A percentile compares a stretch with the other conserved stretches of the same genome.
Conservation (phyloP, 2,329 filamentous ascomycete species). For the Talaromyces verruculosus region DNA sequence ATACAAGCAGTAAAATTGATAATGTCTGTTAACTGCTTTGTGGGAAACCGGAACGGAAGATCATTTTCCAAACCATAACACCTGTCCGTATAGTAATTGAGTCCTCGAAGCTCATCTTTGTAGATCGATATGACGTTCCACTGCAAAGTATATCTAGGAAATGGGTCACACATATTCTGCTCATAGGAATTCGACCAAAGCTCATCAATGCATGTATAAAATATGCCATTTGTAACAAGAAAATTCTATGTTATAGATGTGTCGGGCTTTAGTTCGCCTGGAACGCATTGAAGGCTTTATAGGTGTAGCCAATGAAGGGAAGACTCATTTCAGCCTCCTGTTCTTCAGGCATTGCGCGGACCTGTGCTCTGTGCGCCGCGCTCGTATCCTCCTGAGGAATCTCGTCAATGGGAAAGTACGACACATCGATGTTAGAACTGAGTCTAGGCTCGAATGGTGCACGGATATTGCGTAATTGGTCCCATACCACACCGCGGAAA, state of each 20-base stretch:
- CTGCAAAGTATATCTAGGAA: constrained; percentile 10
- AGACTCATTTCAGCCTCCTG: constrained; percentile 92
- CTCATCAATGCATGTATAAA: neutral
- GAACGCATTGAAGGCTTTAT: constrained; percentile 88
- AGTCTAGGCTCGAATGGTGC: constrained; percentile 95
- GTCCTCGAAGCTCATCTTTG: neutral
- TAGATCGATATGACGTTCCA: neutral
- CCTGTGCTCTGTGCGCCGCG: constrained; percentile 80
- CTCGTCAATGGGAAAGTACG: constrained; percentile 98
- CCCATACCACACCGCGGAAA: constrained; percentile 96
- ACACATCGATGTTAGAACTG: constrained; percentile 90
- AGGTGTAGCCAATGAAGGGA: constrained; percentile 95
- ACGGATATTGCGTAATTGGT: constrained; percentile 85
- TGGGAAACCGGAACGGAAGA: neutral
- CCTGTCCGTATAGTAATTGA: neutral
- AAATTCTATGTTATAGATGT: constrained; percentile 4
- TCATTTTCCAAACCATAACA: neutral
- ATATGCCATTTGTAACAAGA: constrained; percentile 4
- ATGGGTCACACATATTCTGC: neutral
- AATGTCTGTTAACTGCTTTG: neutral
- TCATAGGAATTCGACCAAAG: neutral
- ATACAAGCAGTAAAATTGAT: neutral
- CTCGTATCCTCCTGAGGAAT: constrained; percentile 96
- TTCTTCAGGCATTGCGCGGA: constrained; percentile 68
- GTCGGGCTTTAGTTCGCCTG: constrained; percentile 36